Evolutionary conservation across 2,329 filamentous ascomycete species (phyloP).

Genomic region (Dryadomyces quercivorus): DNA sequence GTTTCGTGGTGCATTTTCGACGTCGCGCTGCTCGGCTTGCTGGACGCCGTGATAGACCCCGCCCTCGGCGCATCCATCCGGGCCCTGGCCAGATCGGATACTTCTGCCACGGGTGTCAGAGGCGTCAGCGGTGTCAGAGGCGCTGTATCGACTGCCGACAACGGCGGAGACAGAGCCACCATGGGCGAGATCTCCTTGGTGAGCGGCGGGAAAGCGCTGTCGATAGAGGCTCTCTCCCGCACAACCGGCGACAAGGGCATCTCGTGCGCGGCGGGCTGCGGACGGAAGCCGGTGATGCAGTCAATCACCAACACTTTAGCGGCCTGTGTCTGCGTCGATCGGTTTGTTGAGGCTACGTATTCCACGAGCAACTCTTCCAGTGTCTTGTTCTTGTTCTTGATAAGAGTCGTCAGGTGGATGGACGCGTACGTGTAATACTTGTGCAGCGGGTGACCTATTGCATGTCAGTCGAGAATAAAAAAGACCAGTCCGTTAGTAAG

Average conservation of each 20-base stretch:
- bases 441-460: constrained; percentile 50
- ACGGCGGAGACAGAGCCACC: neutral
- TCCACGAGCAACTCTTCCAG: constrained; percentile 34
- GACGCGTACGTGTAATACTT: constrained; percentile 49
- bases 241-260: constrained; percentile 37
- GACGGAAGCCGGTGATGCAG: constrained; percentile 44
- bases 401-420: constrained; percentile 45
- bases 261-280: constrained; percentile 28
- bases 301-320: constrained; percentile 46
- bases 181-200: constrained; percentile 13
- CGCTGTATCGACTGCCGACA: neutral
- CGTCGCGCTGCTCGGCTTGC: neutral
- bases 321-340: constrained; percentile 9
- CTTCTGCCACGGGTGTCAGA: no score
- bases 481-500: no score
- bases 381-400: constrained; percentile 31
- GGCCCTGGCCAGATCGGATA: neutral
- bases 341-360: constrained; percentile 18
- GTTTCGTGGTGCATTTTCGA: constrained; percentile 40
- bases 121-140: neutral
- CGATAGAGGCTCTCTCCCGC: constrained; percentile 19
- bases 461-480: neutral
- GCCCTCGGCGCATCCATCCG: neutral
- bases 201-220: constrained; percentile 8
- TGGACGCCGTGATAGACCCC: neutral